A percentile compares a stretch with the other conserved stretches of the same genome.
phyloP scores from a whole-genome alignment of 257 asterid species.

The Anisodus acutangulus region DNA sequence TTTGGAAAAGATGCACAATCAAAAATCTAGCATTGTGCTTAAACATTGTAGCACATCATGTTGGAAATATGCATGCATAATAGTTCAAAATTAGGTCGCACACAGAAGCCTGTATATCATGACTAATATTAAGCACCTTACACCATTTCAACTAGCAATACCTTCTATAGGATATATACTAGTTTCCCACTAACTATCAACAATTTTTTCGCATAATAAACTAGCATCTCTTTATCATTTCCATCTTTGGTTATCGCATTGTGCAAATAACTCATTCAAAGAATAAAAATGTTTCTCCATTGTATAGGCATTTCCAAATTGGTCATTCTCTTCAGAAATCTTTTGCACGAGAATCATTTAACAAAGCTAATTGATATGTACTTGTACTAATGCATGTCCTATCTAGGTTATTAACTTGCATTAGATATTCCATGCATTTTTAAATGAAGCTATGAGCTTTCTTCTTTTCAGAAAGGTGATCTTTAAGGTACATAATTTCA shows the following conservation, averaged over 20 bases:
- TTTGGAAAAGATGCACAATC: background rate
- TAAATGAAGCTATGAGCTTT: slow-evolving; percentile 30
- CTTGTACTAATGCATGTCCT: slow-evolving; percentile 9
- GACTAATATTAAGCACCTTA: slow-evolving; percentile 16
- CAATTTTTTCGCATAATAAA: background rate
- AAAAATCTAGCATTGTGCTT: background rate
- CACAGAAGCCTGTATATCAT: background rate
- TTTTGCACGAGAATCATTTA: background rate
- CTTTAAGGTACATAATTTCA: slow-evolving; percentile 5
- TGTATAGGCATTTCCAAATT: background rate
- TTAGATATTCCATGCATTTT: slow-evolving; percentile 3
- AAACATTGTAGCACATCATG: background rate
- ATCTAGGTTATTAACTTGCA: background rate
- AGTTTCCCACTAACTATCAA: slow-evolving; percentile 4
- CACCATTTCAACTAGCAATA: background rate
- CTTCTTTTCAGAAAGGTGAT: background rate
- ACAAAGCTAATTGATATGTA: background rate
- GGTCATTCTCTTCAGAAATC: slow-evolving; percentile 2
- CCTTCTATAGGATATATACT: background rate
- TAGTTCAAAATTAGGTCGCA: background rate
- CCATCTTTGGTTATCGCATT: background rate
- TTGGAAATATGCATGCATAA: slow-evolving; percentile 22
- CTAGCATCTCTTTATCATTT: background rate
- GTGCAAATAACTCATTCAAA: slow-evolving; percentile 10
- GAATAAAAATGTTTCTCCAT: background rate